These are phyloP conservation scores for Podaxis carcinomalis DNA, from an alignment of 768 basidiomycete species.

Conservation along the genomic window DNA sequence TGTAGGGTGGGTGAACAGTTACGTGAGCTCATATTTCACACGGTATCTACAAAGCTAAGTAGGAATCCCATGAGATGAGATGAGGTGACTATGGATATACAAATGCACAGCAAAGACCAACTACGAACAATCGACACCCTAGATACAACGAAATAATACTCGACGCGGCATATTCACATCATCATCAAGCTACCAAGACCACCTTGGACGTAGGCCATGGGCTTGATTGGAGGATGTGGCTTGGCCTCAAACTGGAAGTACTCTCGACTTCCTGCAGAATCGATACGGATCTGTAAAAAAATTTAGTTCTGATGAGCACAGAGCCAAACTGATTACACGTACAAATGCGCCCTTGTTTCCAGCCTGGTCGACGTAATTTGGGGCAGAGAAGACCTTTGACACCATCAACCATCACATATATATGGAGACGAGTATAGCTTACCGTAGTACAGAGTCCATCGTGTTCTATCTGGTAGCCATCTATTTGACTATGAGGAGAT, in stretches of 20 bases:
- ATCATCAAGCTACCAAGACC: conserved; percentile 69
- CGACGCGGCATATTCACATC: conserved; percentile 27
- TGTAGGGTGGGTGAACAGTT: background rate
- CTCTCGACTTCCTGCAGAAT: conserved; percentile 65
- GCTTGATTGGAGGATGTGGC: conserved; percentile 85
- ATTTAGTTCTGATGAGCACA: conserved; percentile 1
- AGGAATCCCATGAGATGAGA: background rate
- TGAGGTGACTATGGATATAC: background rate
- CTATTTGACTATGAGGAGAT: conserved; percentile 28
- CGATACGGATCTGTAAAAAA: conserved; percentile 69
- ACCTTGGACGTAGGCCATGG: conserved; percentile 84
- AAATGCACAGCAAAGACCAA: background rate
- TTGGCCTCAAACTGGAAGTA: conserved; percentile 84
- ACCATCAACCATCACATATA: conserved; percentile 5
- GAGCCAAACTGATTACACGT: conserved; percentile 24
- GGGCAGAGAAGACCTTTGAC: conserved; percentile 83
- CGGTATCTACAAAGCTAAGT: conserved; percentile 7
- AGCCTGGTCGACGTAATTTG: conserved; percentile 90
- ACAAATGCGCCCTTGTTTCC: conserved; percentile 93
- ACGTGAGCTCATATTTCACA: background rate
- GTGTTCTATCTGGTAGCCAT: conserved; percentile 94
- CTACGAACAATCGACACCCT: background rate
- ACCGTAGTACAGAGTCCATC: conserved; percentile 92
- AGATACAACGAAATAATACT: background rate
- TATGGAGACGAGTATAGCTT: conserved; percentile 16